Evolutionary conservation across 1,284 basidiomycete species (phyloP).

Genomic region (Ceratobasidium theobromae): DNA sequence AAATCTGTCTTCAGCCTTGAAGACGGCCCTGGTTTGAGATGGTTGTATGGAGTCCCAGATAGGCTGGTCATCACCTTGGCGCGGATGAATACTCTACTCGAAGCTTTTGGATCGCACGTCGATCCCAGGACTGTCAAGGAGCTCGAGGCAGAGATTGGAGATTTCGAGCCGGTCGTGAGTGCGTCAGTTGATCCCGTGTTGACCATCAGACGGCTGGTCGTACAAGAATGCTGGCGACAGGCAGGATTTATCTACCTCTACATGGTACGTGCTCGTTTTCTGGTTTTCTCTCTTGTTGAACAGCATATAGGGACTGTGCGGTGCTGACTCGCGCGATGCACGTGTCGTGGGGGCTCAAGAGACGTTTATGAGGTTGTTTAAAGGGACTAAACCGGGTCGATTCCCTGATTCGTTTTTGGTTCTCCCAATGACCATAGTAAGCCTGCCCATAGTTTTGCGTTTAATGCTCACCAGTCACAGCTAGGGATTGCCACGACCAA

Average conservation of each 20-base stretch:
- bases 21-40: not conserved
- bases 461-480: not conserved
- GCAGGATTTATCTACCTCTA: conserved; percentile 6
- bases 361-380: not conserved
- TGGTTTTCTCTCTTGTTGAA: not conserved
- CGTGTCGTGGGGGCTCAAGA: not conserved
- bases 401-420: not conserved
- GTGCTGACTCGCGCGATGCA: not conserved
- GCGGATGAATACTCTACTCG: conserved; percentile 5
- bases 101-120: not conserved
- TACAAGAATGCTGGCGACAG: conserved; percentile 8
- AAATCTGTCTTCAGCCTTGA: not conserved
- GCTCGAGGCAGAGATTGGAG: not conserved
- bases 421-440: not conserved
- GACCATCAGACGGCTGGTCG: conserved; percentile 2
- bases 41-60: conserved; percentile 22
- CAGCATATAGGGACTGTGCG: not conserved
- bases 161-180: not conserved
- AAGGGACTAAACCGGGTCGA: not conserved
- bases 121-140: not conserved
- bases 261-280: not conserved
- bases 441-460: not conserved
- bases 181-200: not conserved
- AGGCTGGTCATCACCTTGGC: conserved; percentile 1
- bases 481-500: no score